Conservation (phyloP, 192 early-diverging fungal species). For the Backusella tuberculispora region DNA sequence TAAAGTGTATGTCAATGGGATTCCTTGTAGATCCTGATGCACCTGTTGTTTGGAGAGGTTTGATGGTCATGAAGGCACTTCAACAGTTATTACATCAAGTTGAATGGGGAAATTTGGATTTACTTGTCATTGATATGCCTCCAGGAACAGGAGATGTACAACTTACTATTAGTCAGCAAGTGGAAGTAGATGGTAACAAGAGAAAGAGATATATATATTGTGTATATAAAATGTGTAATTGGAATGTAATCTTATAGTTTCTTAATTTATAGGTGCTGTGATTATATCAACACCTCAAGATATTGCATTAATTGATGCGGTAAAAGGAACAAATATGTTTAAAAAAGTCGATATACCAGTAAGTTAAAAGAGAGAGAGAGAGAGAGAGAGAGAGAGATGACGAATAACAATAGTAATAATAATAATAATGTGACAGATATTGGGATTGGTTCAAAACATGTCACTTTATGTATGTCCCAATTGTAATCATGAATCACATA, state of each 20-base stretch:
- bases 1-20: constrained; percentile 92
- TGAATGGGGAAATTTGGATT: constrained; percentile 76
- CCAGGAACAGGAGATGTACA: constrained; percentile 94
- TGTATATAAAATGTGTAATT: too few relatives aligned
- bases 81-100: constrained; percentile 87
- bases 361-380: constrained; percentile 39
- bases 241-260: not conserved
- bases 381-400: not conserved
- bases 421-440: constrained; percentile 57
- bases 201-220: not conserved
- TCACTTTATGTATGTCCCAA: constrained; percentile 77
- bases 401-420: not conserved
- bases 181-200: constrained; percentile 59
- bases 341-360: constrained; percentile 81
- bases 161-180: constrained; percentile 81
- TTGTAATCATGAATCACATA: constrained; percentile 75
- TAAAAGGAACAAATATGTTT: constrained; percentile 84
- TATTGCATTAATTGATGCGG: constrained; percentile 80
- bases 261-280: constrained; percentile 60
- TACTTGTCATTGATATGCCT: constrained; percentile 89
- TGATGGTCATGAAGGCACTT: constrained; percentile 95
- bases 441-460: constrained; percentile 93
- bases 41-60: constrained; percentile 87
- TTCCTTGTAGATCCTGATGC: constrained; percentile 77
- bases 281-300: constrained; percentile 94